Evolutionary conservation across 208 protist genomes (phyloP), one percentile per base, ranked within the genome.

Genomic region (Leishmania arabica): DNA sequence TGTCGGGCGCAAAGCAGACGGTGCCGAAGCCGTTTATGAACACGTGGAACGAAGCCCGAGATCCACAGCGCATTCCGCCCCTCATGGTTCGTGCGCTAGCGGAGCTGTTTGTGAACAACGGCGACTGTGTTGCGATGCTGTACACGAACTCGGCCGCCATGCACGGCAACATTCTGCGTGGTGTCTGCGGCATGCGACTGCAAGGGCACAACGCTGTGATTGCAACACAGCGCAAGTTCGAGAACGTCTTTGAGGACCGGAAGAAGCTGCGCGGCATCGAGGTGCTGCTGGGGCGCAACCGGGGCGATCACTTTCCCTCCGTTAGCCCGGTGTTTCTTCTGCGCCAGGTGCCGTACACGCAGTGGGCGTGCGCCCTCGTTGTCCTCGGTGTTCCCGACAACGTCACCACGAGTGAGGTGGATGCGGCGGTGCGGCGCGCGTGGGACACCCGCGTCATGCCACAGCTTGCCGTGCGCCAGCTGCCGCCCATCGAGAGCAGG

Each of bases 61-160:
- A 95, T 68, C 86, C 86, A 24, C 74, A 81, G 15, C 76, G 89
- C 9, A 85, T 91, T 31, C 91, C 95, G 34, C 83, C 91, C 11
- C 76, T 76, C 5, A 74, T 98, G 53, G 87, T 89, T 9, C 86
- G 90, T 17, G 83, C 88, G 4, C 69, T 97, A 4, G 90, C 92
- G 24, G 91, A 92, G 80, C 79, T 98, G 4, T 96, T 93, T 70
- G 90, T 98, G 7, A 78, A 91, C 75, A 97, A 95, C 81, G 97
- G 97, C 34, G 97, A 99, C 84, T 93, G 94, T 65, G 93, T 97
- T 45, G 93, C 95, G 3, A 90, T 89, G 81, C 76, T 99, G 31
- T 99, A 98, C 85, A 98, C 96, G n/a, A 98, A 92, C 78, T 98
- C 97, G 15, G 90, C 91, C 13, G 97, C 97, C 1, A 98, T 99